Percentiles rank a stretch among this genome's conserved stretches.
These are phyloP conservation scores for Umbelopsis isabellina DNA, from an alignment of 192 early-diverging fungal species.

Conservation along the genomic window DNA sequence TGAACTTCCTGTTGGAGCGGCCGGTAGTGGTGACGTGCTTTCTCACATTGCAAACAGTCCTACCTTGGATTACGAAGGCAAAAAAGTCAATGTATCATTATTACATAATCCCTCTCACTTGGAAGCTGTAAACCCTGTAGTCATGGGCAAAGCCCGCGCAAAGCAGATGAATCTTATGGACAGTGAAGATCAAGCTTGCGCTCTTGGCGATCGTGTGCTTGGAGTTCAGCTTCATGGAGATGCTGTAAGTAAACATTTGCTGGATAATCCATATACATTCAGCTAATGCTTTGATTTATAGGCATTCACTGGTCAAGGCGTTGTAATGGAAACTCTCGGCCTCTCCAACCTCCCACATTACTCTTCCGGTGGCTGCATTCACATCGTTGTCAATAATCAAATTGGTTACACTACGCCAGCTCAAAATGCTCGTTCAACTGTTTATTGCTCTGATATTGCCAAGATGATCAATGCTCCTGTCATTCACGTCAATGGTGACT, in stretches of 20 bases:
- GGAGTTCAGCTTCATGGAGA: conserved; percentile 97
- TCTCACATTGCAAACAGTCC: conserved; percentile 87
- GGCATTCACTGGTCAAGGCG: conserved; percentile 86
- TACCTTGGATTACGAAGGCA: conserved; percentile 69
- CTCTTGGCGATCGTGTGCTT: conserved; percentile 90
- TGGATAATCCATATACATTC: conserved; percentile 32
- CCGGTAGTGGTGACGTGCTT: conserved; percentile 89
- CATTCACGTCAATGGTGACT: conserved; percentile 96
- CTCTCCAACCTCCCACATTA: conserved; percentile 96
- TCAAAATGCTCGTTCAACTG: conserved; percentile 88
- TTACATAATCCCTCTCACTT: conserved; percentile 98
- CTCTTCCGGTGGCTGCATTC: conserved; percentile 92
- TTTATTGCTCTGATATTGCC: conserved; percentile 92
- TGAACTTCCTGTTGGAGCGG: conserved; percentile 80
- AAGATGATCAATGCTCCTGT: conserved; percentile 97
- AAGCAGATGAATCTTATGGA: conserved; percentile 83
- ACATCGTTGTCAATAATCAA: conserved; percentile 98
- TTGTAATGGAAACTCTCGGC: conserved; percentile 95
- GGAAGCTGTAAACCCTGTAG: conserved; percentile 96
- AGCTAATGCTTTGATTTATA: conserved; percentile 1
- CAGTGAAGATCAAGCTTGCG: conserved; percentile 69
- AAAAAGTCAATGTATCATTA: conserved; percentile 81
- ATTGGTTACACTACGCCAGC: conserved; percentile 97
- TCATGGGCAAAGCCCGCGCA: conserved; percentile 93
- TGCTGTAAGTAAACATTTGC: conserved; percentile 60